Base-by-base conservation (phyloP, 768 basidiomycete species). In the Tylopilus sp. region DNA sequence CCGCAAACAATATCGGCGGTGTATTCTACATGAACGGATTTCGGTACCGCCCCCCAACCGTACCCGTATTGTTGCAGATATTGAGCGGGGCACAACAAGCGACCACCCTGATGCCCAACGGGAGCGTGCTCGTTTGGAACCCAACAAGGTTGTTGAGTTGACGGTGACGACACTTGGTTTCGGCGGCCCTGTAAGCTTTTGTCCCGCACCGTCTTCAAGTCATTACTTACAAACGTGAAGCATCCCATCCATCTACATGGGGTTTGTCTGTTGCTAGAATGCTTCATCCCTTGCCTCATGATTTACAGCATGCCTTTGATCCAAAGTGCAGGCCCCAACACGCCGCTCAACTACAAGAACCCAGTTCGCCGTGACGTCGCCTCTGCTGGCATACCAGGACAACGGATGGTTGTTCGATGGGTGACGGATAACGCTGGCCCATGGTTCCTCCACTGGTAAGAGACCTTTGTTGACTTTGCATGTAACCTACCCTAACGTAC, bases 381-480 rank as follows among this genome's bases (percentile, higher is more conserved):
- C 13, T 61, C 61, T 8, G 40, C 57, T 26, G 64, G 66, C 9
- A 59, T 50, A 41, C 51, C 47, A 18, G 64, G 78, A 58, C 57
- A 77, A 68, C 63, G 74, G 60, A 73, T 78, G 40, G 73, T 76
- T 8, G 67, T 86, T 31, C 76, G 83, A 39, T 86, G 79, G 64
- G 66, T 71, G 18, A 83, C 83, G 3, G 80, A 86, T 56, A 86
- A 87, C 62, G 69, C 82, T 1, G 84, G 85, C 6, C 75, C 79
- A 10, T 83, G 81, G 78, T 69, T 77, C 55, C 53, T 76, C 38
- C 76, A 77, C 50, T 77, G 67, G 66, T 67, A 26, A 26, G 40
- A 28, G 28, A 31, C 17, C 10, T 12, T 47, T 20, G 17, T 44
- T 12, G n/a, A n/a, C n/a, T 40, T 6, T 33, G 15, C 8, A 6